phyloP scores from a whole-genome alignment of 108 stramenopile species.

The Chaetoceros muelleri region DNA sequence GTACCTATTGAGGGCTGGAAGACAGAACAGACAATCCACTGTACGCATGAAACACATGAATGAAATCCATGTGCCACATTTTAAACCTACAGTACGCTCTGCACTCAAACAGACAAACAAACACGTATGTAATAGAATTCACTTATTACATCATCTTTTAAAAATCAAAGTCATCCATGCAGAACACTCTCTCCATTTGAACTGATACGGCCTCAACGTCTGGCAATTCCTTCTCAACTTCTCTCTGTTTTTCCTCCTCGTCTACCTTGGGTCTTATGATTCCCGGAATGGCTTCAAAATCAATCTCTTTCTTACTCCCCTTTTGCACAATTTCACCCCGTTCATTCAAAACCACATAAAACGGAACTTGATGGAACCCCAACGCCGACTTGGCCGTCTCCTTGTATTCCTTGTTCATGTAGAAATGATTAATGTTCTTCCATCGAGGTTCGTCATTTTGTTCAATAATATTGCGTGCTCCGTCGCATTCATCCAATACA shows the following conservation, averaged over 20 bases:
- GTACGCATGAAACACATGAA: too few relatives aligned
- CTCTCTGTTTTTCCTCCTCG: conserved; percentile 2
- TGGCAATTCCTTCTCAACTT: too few relatives aligned
- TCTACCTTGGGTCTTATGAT: conserved; percentile 12
- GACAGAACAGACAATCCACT: too few relatives aligned
- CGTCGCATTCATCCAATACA: conserved; percentile 74
- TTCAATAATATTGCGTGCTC: conserved; percentile 77
- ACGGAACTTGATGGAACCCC: conserved; percentile 73
- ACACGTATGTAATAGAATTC: too few relatives aligned
- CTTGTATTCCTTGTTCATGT: conserved; percentile 63
- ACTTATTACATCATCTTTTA: too few relatives aligned
- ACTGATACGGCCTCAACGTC: too few relatives aligned
- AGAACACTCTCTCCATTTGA: too few relatives aligned
- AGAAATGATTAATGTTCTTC: conserved; percentile 61
- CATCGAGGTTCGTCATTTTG: conserved; percentile 55
- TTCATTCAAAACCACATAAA: conserved; percentile 73
- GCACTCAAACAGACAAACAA: too few relatives aligned
- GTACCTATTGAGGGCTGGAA: too few relatives aligned
- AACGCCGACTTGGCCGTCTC: conserved; percentile 63
- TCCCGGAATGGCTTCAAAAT: conserved; percentile 49
- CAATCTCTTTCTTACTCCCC: conserved; percentile 49
- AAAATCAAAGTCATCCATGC: too few relatives aligned
- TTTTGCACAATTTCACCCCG: conserved; percentile 59
- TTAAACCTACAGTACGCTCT: too few relatives aligned
- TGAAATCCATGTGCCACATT: too few relatives aligned